phyloP scores from a whole-genome alignment of 73 alveolate genomes.

The Breviolum minutum region DNA sequence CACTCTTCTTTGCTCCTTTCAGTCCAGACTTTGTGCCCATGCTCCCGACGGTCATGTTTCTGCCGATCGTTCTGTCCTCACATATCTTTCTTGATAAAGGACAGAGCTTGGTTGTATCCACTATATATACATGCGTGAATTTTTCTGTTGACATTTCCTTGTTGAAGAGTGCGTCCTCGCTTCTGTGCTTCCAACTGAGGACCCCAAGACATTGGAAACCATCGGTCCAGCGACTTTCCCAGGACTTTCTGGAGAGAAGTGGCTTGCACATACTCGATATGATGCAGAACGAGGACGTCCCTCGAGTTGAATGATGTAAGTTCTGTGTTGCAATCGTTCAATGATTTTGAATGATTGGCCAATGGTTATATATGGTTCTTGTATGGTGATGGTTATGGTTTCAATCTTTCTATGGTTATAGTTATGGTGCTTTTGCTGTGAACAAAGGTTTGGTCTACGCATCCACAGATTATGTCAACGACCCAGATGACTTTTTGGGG shows the following conservation, averaged over 20 bases:
- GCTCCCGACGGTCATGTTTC: too few species aligned
- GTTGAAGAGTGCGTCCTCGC: too few species aligned
- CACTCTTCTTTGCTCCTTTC: too few species aligned
- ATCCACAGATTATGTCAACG: constrained; percentile 42
- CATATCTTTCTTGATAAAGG: neutral
- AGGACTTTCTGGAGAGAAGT: constrained; percentile 63
- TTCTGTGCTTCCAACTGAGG: neutral
- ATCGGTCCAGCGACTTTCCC: constrained; percentile 47
- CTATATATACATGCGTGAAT: neutral
- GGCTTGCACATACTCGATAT: constrained; percentile 84
- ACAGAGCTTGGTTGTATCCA: neutral
- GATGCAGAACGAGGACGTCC: constrained; percentile 28
- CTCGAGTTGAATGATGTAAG: neutral
- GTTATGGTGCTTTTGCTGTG: neutral
- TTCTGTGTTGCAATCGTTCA: neutral
- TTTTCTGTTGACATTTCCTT: too few species aligned
- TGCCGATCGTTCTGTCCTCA: too few species aligned
- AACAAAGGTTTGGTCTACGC: constrained; percentile 39
- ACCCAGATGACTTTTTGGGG: constrained; percentile 26
- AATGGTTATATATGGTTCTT: neutral
- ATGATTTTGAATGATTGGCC: neutral
- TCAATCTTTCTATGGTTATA: neutral
- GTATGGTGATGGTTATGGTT: neutral
- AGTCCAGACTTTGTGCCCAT: too few species aligned
- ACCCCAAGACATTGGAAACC: constrained; percentile 36